Conservation (phyloP, 2,329 filamentous ascomycete species). For the Pseudopyricularia javanii region DNA sequence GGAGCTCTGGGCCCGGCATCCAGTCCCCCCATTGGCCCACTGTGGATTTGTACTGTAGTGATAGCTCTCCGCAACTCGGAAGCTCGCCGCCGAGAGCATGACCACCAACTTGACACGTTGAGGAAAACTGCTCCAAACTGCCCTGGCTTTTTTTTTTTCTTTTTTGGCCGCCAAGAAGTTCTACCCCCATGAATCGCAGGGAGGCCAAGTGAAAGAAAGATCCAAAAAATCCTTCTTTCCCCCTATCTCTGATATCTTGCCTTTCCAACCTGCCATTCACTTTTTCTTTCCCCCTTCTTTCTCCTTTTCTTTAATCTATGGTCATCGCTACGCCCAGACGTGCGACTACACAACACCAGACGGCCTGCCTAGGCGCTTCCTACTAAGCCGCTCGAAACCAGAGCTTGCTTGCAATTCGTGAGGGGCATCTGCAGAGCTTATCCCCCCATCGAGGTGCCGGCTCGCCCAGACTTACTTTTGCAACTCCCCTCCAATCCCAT, state of each 20-base stretch:
- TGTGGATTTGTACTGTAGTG: background rate
- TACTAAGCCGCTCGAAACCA: background rate
- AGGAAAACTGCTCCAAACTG: background rate
- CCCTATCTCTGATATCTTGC: background rate
- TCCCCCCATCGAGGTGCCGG: background rate
- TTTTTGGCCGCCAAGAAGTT: background rate
- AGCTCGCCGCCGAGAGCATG: background rate
- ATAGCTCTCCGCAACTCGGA: background rate
- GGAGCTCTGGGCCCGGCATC: background rate
- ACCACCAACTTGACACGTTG: slow-evolving; percentile 1
- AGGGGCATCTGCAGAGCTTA: background rate
- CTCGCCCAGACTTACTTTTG: background rate
- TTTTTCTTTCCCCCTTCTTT: background rate
- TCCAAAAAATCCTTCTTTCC: background rate
- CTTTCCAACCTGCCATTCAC: background rate
- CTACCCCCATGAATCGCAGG: background rate
- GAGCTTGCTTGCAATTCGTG: background rate
- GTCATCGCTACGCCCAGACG: background rate
- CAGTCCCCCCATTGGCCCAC: background rate
- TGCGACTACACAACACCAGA: background rate
- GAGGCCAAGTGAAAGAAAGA: background rate
- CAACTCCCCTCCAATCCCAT: background rate
- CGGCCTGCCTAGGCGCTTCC: background rate
- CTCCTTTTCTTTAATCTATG: too few relatives aligned
- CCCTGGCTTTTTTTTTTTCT: too few relatives aligned